Percentiles rank a stretch among this genome's conserved stretches.
phyloP scores from a whole-genome alignment of 805 yeast genomes.

The Wickerhamiella shivajii region DNA sequence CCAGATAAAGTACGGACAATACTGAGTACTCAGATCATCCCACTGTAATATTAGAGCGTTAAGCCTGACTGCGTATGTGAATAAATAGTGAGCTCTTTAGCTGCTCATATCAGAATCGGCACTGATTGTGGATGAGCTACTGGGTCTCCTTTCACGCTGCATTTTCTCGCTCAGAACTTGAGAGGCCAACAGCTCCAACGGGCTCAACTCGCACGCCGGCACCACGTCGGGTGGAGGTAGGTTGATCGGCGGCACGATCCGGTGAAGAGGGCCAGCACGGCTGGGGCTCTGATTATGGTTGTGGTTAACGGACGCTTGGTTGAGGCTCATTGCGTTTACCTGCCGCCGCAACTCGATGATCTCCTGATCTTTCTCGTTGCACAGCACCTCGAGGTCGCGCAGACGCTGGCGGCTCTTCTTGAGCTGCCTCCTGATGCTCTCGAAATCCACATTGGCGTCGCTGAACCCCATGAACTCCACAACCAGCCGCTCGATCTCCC shows the following conservation, averaged over 20 bases:
- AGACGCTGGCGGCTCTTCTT: conserved; percentile 31
- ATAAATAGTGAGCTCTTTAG: too few species aligned
- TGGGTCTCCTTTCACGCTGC: conserved; percentile 21
- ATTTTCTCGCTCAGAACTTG: conserved; percentile 34
- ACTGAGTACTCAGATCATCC: too few species aligned
- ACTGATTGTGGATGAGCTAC: conserved; percentile 26
- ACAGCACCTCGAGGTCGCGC: conserved; percentile 31
- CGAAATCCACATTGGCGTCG: conserved; percentile 24
- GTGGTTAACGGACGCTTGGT: conserved; percentile 1
- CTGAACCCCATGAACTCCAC: conserved; percentile 25
- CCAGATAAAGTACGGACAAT: too few species aligned
- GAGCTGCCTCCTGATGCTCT: conserved; percentile 26
- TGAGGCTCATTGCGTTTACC: conserved; percentile 17
- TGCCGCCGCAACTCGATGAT: conserved; percentile 28
- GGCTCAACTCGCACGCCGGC: conserved; percentile 22
- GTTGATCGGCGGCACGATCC: not conserved
- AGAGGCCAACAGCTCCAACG: conserved; percentile 40
- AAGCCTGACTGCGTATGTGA: too few species aligned
- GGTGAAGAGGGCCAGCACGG: not conserved
- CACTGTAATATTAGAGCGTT: too few species aligned
- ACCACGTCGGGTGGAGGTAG: not conserved
- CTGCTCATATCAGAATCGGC: conserved; percentile 23
- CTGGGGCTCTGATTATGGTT: not conserved
- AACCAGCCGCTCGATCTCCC: conserved; percentile 32
- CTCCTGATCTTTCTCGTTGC: conserved; percentile 32